Percentiles rank a stretch among this genome's conserved stretches.
These are phyloP conservation scores for Luffa aegyptiaca DNA, from an alignment of 306 rosid genomes.

Conservation along the genomic window DNA sequence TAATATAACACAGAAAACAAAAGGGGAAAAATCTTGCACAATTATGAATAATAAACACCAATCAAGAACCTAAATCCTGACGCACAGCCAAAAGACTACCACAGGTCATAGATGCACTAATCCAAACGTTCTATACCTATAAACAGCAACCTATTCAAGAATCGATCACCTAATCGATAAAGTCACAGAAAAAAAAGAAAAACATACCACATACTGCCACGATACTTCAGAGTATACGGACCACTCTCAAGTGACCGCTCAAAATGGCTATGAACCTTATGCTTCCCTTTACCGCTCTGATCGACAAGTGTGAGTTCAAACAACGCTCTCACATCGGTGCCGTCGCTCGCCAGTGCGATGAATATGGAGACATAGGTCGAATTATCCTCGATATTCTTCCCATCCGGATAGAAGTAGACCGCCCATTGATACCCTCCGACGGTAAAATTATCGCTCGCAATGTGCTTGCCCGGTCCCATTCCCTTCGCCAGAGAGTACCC, in stretches of 20 bases:
- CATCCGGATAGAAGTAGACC: slow-evolving; percentile 83
- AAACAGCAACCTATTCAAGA: neutral
- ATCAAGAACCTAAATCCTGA: neutral
- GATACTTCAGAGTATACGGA: slow-evolving; percentile 75
- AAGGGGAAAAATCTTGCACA: neutral
- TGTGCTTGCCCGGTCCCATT: slow-evolving; percentile 79
- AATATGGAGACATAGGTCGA: slow-evolving; percentile 73
- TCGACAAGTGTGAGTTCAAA: slow-evolving; percentile 70
- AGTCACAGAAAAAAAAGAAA: neutral
- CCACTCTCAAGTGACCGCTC: slow-evolving; percentile 92
- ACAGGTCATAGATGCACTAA: neutral
- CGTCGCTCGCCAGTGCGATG: slow-evolving; percentile 82
- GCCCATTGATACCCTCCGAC: slow-evolving; percentile 97
- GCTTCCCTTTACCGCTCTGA: slow-evolving; percentile 60
- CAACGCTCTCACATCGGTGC: slow-evolving; percentile 75
- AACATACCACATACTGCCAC: slow-evolving; percentile 90
- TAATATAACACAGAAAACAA: neutral
- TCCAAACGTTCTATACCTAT: neutral
- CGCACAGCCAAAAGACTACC: neutral
- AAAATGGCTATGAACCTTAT: slow-evolving; percentile 85
- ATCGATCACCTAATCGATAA: neutral
- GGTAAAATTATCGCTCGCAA: slow-evolving; percentile 66
- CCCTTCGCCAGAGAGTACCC: slow-evolving; percentile 90
- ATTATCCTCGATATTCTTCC: slow-evolving; percentile 79
- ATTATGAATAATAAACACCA: neutral